Evolutionary conservation across 257 asterid genomes (phyloP), one percentile per base, ranked within the genome.

Genomic region (Salvia splendens): DNA sequence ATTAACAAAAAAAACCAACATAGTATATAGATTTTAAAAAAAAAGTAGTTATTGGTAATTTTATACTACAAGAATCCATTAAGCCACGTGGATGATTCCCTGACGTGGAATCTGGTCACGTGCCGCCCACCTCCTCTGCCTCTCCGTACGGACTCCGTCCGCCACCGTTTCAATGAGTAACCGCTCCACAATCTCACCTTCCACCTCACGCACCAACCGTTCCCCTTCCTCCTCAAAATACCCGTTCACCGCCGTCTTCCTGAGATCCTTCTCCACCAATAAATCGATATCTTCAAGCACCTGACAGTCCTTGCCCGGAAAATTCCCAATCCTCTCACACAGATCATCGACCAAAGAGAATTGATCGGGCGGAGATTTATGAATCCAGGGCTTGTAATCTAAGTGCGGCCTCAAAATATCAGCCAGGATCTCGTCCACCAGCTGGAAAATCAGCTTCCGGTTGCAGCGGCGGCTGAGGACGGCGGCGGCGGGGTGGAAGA

Each of bases 271-370:
- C 3, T 68, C 89, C 3, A 92, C 71, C 79, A 92, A 55, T 1
- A 73, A 75, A n/a, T 88, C 95, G 5, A 92, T 86, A 48, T 87
- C 97, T 53, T 85, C 95, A 6, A 92, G 82, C 10, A 86, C 88
- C 71, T 52, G 76, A 36, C 95, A 89, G 10, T 81, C 74, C 1
- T 86, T 91, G 24, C 72, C 74, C 11, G 94, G 97, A 28, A 79
- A 86, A 5, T 65, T 41, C 68, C 47, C 76, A 0, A 87, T 80
- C 14, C 52, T 80, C 67, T 8, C 6, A 51, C 96, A 89, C n/a
- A 87, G 8, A 20, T 56, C 68, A 35, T 81, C 88, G 0, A 48
- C 47, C 78, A 87, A 51, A 17, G 4, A 20, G 32, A 65, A 36
- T 1, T 46, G 8, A 2, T 60, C 6, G 67, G 11, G 47, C 0